Percentiles rank a stretch among this genome's conserved stretches.
Evolutionary conservation across 768 basidiomycete species (phyloP).

Genomic region (Pulveroboletus sp.): DNA sequence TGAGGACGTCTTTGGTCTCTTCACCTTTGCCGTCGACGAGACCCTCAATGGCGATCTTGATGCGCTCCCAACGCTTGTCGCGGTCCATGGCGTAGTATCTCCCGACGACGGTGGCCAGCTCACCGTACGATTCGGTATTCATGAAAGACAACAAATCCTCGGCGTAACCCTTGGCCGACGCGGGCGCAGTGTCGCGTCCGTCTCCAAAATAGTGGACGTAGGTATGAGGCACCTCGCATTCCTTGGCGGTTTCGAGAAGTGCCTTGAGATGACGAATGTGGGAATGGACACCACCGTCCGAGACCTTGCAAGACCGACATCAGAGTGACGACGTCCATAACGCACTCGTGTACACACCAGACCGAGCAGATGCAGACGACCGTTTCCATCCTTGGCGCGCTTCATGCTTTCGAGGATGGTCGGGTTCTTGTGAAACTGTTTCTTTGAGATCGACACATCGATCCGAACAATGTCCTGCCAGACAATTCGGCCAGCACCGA

Average conservation of each 20-base stretch:
- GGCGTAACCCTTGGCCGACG: conserved; percentile 73
- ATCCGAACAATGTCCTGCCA: conserved; percentile 99
- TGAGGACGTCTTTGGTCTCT: conserved; percentile 52
- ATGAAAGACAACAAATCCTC: conserved; percentile 75
- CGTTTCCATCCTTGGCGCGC: conserved; percentile 76
- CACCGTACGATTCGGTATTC: conserved; percentile 70
- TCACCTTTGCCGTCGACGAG: conserved; percentile 70
- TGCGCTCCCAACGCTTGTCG: conserved; percentile 93
- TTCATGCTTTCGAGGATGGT: conserved; percentile 70
- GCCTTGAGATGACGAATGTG: conserved; percentile 89
- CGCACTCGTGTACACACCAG: conserved; percentile 48
- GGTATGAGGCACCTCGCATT: conserved; percentile 75
- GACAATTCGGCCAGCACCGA: conserved; percentile 90
- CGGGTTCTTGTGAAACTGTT: conserved; percentile 76
- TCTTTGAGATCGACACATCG: conserved; percentile 87
- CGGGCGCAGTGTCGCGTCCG: conserved; percentile 90
- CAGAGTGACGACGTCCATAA: not conserved
- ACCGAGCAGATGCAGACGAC: conserved; percentile 85
- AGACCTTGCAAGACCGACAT: conserved; percentile 50
- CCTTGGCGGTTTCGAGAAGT: conserved; percentile 86
- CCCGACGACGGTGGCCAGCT: conserved; percentile 81
- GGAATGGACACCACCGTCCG: conserved; percentile 96
- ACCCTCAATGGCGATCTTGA: conserved; percentile 86
- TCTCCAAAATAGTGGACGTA: conserved; percentile 95
- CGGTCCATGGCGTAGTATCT: conserved; percentile 97